A percentile compares a stretch with the other conserved stretches of the same genome.
Evolutionary conservation across 805 yeast genomes (phyloP).

Genomic region (Monosporozyma siamensis): DNA sequence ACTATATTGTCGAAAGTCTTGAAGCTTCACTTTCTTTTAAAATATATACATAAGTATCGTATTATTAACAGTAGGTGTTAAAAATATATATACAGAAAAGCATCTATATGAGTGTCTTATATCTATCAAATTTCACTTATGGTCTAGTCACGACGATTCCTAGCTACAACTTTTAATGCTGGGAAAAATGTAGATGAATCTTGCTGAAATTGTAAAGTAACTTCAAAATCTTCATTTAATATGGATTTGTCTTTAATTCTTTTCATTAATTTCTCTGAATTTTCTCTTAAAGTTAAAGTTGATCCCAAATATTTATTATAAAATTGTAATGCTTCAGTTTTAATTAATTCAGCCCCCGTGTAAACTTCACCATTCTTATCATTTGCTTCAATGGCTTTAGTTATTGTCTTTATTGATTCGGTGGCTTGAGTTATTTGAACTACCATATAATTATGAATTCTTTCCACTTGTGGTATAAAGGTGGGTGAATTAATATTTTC

Average conservation of each 20-base stretch:
- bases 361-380: constrained; percentile 14
- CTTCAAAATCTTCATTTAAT: background rate
- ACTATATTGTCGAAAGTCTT: too few relatives aligned
- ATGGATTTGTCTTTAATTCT: background rate
- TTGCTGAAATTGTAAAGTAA: constrained; percentile 5
- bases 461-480: constrained; percentile 12
- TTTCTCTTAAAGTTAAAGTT: constrained; percentile 10
- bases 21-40: too few relatives aligned
- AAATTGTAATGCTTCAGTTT: constrained; percentile 26
- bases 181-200: constrained; percentile 18
- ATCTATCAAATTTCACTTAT: too few relatives aligned
- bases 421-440: constrained; percentile 14
- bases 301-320: constrained; percentile 20
- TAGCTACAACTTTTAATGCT: constrained; percentile 8
- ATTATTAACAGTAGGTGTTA: too few relatives aligned
- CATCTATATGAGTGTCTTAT: too few relatives aligned
- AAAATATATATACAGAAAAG: too few relatives aligned
- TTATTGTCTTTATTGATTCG: constrained; percentile 10
- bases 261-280: constrained; percentile 3
- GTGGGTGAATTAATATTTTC: constrained; percentile 10
- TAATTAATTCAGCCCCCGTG: constrained; percentile 24
- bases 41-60: too few relatives aligned
- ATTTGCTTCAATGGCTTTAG: constrained; percentile 16
- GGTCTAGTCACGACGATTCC: too few relatives aligned
- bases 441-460: constrained; percentile 12